These are phyloP conservation scores for Parastagonospora avenae DNA, from an alignment of 2,329 filamentous ascomycete species.

Conservation along the genomic window DNA sequence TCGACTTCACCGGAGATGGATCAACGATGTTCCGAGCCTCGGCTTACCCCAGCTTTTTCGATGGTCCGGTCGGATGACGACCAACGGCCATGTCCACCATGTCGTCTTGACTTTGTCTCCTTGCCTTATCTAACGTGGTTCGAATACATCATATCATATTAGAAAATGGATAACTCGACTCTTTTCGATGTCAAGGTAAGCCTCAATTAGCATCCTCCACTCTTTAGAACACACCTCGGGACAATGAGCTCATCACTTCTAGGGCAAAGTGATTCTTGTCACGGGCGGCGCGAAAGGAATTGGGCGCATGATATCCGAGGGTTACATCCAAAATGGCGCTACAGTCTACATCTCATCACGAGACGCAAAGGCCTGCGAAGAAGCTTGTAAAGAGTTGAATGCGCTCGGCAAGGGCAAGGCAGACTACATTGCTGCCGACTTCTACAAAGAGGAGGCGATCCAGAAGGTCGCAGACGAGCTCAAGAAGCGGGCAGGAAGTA, in stretches of 20 bases:
- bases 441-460: slow-evolving; percentile 66
- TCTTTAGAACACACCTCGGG: background rate
- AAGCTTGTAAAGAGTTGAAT: slow-evolving; percentile 64
- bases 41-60: slow-evolving; percentile 31
- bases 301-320: slow-evolving; percentile 70
- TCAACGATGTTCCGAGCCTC: slow-evolving; percentile 24
- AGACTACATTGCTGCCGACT: slow-evolving; percentile 64
- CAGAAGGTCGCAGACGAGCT: slow-evolving; percentile 63
- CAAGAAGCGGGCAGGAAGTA: slow-evolving; percentile 54
- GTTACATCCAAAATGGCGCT: slow-evolving; percentile 67
- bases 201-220: background rate
- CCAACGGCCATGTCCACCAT: slow-evolving; percentile 9
- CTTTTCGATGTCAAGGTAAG: slow-evolving; percentile 47
- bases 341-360: slow-evolving; percentile 74
- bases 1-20: background rate
- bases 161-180: slow-evolving; percentile 41
- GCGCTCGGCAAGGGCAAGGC: slow-evolving; percentile 62
- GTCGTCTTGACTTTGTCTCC: background rate
- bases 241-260: background rate
- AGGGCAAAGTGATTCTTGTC: slow-evolving; percentile 54
- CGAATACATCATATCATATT: background rate
- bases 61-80: slow-evolving; percentile 8
- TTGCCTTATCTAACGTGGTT: background rate
- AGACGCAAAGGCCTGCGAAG: slow-evolving; percentile 64
- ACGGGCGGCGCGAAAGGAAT: slow-evolving; percentile 62